Conservation (phyloP, 176 grass and related monocot species). For the Neostapfia colusana region DNA sequence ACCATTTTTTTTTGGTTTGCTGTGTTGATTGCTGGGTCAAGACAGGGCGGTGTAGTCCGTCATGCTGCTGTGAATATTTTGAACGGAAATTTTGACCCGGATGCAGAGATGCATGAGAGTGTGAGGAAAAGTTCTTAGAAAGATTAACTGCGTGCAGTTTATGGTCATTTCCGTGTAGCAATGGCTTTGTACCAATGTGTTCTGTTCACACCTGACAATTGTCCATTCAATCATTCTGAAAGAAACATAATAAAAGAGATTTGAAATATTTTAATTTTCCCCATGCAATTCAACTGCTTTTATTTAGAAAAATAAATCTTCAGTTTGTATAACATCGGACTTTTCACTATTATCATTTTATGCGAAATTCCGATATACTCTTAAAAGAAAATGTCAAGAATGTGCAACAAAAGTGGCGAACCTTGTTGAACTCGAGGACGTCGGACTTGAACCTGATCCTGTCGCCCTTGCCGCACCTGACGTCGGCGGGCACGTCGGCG, state of each 20-base stretch:
- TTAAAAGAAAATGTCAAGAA: no score
- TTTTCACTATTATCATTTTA: not conserved
- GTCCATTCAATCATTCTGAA: not conserved
- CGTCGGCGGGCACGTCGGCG: slow-evolving; percentile 54
- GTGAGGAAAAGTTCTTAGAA: not conserved
- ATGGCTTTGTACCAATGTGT: not conserved
- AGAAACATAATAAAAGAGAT: not conserved
- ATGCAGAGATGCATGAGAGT: not conserved
- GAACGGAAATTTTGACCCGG: not conserved
- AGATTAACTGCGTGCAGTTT: not conserved
- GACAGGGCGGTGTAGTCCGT: not conserved
- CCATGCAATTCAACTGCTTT: not conserved
- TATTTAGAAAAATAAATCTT: not conserved
- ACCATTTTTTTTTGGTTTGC: not conserved
- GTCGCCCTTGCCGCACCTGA: slow-evolving; percentile 81
- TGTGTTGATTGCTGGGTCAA: not conserved
- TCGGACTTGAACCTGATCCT: slow-evolving; percentile 65
- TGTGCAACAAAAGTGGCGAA: not conserved
- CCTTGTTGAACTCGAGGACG: slow-evolving; percentile 82
- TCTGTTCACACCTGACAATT: not conserved
- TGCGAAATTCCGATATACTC: not conserved
- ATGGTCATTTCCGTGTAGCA: not conserved
- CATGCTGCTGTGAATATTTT: not conserved
- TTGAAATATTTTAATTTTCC: not conserved
- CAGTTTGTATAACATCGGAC: not conserved